Percentiles rank a stretch among this genome's conserved stretches.
phyloP scores from a whole-genome alignment of 2,329 filamentous ascomycete genomes.

The Cadophora sp. region DNA sequence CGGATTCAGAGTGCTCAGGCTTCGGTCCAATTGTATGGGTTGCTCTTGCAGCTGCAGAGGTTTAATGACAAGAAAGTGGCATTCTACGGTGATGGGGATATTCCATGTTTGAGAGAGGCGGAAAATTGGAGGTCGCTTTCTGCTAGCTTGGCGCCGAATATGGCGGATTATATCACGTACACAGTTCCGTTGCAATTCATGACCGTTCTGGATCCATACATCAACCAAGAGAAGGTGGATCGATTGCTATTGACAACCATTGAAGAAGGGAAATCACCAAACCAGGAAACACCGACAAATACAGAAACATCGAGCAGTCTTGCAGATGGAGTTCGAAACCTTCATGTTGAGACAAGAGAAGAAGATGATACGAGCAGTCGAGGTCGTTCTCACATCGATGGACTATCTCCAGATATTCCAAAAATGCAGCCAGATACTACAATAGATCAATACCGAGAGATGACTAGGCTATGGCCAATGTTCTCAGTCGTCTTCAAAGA shows the following conservation, averaged over 20 bases:
- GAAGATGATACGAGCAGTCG: background rate
- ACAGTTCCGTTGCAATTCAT: conserved; percentile 6
- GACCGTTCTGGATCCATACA: background rate
- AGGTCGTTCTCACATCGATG: background rate
- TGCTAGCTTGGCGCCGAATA: conserved; percentile 3
- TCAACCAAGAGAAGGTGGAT: background rate
- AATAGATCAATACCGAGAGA: background rate
- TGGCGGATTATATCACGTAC: conserved; percentile 7
- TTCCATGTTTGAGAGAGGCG: background rate
- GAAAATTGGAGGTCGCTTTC: background rate
- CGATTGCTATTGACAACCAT: background rate
- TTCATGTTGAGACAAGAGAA: background rate
- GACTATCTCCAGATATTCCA: background rate
- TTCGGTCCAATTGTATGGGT: background rate
- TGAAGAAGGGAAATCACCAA: background rate
- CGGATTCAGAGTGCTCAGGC: background rate
- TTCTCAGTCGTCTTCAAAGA: background rate
- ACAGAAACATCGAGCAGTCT: background rate
- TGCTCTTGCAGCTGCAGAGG: background rate
- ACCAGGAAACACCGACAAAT: background rate
- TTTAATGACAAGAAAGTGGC: background rate
- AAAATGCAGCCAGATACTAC: background rate
- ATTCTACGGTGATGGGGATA: background rate
- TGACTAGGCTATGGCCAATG: conserved; percentile 2
- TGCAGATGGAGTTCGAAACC: background rate